Evolutionary conservation across 179 eudicot species (phyloP), one percentile per base, ranked within the genome.

Genomic region (Silene vulgaris): DNA sequence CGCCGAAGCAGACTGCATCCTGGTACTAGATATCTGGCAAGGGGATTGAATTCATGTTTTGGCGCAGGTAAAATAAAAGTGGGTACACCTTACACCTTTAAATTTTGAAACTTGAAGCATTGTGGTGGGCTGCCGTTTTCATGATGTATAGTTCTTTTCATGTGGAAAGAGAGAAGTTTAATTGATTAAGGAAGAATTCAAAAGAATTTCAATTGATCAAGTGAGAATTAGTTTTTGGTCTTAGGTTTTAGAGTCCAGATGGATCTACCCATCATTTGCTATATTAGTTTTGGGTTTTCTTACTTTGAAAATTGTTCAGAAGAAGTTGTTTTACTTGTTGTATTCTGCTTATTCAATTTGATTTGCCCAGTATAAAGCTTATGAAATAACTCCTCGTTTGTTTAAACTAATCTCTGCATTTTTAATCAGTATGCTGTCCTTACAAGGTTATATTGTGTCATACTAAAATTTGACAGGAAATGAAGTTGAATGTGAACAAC

Each of bases 1-100:
- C 99, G 99, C 66, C 92, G 99, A 79, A 95, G 99, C 84, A 89
- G 99, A 83, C 86, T 95, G 85, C 99, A 95, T 82, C 97, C 99
- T 78, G 99, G 99, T 61, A 95, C 99, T 75, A 94, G 99, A 76
- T 95, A 92, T 85, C 81, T 92, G 84, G 99, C 99, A 67, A 89
- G 99, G 85, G 99, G 99, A 76, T 35, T 95, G 70, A 95, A 95
- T 82, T 88, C 97, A 37, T 95, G 99, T 80, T 95, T 76, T 79
- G 82, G 99, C 78, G 89, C 99, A 83, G 99, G 99, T 95, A 85
- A 72, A 28, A 76, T 76, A 54, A 45, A 52, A 50, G 73, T 8
- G 12, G 8, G 57, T 48, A 35, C 66, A 48, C 1, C 35, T 68
- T 20, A 50, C n/a, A 12, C 59, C 59, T 52, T 12, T 52, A 52